Base-by-base conservation (phyloP, 2,329 filamentous ascomycete genomes). In the Aspergillus sclerotialis region DNA sequence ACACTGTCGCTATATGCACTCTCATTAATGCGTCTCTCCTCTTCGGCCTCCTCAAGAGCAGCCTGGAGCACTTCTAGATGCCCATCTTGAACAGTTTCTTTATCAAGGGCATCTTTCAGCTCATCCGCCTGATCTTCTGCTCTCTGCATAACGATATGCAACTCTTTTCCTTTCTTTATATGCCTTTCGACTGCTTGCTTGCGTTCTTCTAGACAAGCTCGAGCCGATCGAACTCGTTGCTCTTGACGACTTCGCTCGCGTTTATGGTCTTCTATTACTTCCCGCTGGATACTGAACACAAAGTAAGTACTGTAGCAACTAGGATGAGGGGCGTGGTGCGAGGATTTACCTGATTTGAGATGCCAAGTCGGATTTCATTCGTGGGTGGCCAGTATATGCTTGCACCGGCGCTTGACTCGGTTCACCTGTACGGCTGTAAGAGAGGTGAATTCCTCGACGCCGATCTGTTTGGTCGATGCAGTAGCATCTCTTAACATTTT, bases 361-460 rank as follows among this genome's bases (percentile, higher is more conserved):
- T 37, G 76, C 81, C 16, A 76, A 69, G 52, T 94, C 84, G 1
- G 84, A 81, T 52, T 82, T 82, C 78, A 94, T 93, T n/a, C 88
- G 78, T 15, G 82, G 69, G 7, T 62, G 64, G 25, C 73, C 68
- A 1, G 52, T 58, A 44, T 67, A 77, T 11, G 72, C 69, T 6
- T 67, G 57, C 4, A 82, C 68, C 9, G 75, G 73, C 25, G 65
- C 63, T 24, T 72, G 65, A 30, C 64, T 73, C 32, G 67, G 56
- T 27, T 67, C 67, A n/a, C 69, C 70, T 30, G 55, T 58, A 19
- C 64, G 61, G 18, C 65, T 65, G 50, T 61, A 72, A 13, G 65
- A 70, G 39, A 84, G 71, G 50, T 77, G 73, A 30, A 79, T 60
- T 28, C 80, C 85, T 52, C 72, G 72, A 38, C 68, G 73, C 26